phyloP scores from a whole-genome alignment of 345 rosid genomes.

The Dimocarpus longan region DNA sequence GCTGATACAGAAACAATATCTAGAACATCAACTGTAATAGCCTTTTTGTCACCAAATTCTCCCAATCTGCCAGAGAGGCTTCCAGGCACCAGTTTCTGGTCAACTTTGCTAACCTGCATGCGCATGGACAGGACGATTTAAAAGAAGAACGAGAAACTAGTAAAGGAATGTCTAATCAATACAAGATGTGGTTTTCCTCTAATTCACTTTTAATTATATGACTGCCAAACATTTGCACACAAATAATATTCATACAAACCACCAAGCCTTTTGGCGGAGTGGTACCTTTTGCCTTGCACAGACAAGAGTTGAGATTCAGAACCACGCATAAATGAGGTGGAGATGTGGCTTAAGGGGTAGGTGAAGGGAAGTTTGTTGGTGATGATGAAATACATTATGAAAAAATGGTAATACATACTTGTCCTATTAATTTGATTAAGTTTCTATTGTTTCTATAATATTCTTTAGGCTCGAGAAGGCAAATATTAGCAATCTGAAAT shows the following conservation, averaged over 20 bases:
- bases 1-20: conserved; percentile 46
- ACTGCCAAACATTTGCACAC: too few species aligned
- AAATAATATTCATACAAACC: too few species aligned
- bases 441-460: too few species aligned
- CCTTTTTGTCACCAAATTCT: conserved; percentile 54
- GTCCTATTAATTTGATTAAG: too few species aligned
- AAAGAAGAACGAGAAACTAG: not conserved
- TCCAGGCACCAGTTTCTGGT: conserved; percentile 55
- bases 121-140: not conserved
- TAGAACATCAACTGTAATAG: conserved; percentile 64
- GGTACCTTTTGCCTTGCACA: too few species aligned
- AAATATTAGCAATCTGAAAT: too few species aligned
- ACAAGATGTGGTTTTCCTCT: not conserved
- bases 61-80: conserved; percentile 63
- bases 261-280: too few species aligned
- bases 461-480: too few species aligned
- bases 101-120: conserved; percentile 48
- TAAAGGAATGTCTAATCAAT: not conserved
- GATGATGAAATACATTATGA: too few species aligned
- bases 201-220: not conserved
- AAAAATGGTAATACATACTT: too few species aligned
- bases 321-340: too few species aligned
- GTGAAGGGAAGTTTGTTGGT: not conserved
- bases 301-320: too few species aligned
- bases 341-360: not conserved